Evolutionary conservation across 495 filamentous ascomycete genomes (phyloP).

Genomic region (Aspergillus diversus): DNA sequence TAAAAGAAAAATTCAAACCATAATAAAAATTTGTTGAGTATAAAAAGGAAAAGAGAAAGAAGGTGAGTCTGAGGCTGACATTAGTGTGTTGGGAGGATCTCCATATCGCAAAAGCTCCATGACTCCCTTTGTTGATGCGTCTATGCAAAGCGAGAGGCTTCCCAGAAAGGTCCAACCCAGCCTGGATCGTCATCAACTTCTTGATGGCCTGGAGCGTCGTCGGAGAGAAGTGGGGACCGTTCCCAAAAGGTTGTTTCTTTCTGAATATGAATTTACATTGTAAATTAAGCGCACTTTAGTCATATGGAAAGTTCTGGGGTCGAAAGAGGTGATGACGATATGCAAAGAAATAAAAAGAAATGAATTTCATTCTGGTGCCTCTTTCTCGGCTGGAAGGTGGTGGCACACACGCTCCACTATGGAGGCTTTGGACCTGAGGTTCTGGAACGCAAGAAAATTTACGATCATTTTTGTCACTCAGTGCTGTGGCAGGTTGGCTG

Average conservation of each 20-base stretch:
- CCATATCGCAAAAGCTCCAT: neutral
- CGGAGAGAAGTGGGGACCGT: no score
- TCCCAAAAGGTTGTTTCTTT: no score
- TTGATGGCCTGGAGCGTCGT: no score
- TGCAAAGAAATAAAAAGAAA: neutral
- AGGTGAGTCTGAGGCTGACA: neutral
- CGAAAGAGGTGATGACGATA: neutral
- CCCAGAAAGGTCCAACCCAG: no score
- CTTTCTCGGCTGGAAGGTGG: slow-evolving; percentile 5
- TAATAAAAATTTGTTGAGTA: neutral
- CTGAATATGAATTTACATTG: no score
- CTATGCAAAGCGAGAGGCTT: no score
- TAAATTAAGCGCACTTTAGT: no score
- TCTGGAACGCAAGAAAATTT: neutral
- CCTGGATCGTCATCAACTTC: no score
- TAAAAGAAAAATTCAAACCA: neutral
- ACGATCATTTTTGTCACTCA: neutral
- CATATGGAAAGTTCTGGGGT: no score
- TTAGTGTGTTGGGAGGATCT: slow-evolving; percentile 1
- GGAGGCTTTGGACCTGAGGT: neutral
- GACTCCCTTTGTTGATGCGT: no score
- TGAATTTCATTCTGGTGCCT: neutral
- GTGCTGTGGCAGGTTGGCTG: neutral
- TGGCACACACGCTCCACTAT: neutral
- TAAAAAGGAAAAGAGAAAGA: neutral